A percentile compares a stretch with the other conserved stretches of the same genome.
Conservation (phyloP, 1,284 basidiomycete species). For the Pyrrhoderma lamaoense region DNA sequence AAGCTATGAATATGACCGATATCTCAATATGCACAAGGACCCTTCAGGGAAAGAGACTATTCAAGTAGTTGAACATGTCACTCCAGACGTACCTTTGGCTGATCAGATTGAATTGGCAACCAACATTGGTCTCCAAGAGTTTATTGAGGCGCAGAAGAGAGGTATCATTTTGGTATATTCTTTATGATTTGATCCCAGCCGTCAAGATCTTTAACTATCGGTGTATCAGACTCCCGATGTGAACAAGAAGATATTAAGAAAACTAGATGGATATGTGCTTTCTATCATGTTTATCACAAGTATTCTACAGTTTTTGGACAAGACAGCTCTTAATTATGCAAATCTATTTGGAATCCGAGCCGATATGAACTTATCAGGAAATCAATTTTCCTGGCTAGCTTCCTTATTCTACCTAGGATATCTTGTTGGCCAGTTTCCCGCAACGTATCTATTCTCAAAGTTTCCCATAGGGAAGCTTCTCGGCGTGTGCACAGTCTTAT, state of each 20-base stretch:
- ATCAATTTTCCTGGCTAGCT: constrained; percentile 30
- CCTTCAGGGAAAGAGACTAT: no score
- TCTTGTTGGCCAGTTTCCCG: constrained; percentile 13
- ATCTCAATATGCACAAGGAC: no score
- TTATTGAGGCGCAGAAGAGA: constrained; percentile 9
- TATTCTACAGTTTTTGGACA: constrained; percentile 16
- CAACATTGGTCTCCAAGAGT: constrained; percentile 13
- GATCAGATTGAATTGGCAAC: not conserved
- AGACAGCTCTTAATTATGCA: constrained; percentile 24
- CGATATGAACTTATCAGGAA: constrained; percentile 27
- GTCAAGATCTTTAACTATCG: not conserved
- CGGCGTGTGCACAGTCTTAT: constrained; percentile 7
- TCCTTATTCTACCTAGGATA: constrained; percentile 19
- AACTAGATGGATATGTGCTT: constrained; percentile 14
- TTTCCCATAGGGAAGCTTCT: constrained; percentile 13
- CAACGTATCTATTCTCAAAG: constrained; percentile 12
- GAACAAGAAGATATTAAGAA: constrained; percentile 7
- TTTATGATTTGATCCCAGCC: not conserved
- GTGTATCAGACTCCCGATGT: constrained; percentile 5
- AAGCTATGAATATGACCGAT: no score
- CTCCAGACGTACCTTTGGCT: no score
- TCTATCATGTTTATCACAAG: constrained; percentile 16
- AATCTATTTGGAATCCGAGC: constrained; percentile 31
- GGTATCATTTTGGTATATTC: constrained; percentile 7
- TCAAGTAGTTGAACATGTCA: no score